phyloP scores from a whole-genome alignment of 139 green algal genomes.

The Gonium pectorale region DNA sequence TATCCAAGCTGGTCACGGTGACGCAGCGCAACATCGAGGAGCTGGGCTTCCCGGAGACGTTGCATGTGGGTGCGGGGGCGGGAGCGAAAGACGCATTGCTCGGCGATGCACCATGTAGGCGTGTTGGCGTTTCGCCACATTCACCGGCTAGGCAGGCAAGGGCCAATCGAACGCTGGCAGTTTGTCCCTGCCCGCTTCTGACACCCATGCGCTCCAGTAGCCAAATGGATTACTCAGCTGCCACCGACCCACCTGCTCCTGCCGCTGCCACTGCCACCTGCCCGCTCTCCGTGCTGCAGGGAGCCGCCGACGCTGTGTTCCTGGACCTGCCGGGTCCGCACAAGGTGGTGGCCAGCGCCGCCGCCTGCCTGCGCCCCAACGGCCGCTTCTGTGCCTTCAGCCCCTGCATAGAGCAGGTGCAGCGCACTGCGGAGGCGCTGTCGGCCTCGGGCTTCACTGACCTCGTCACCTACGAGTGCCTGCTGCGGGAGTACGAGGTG shows the following conservation, averaged over 20 bases:
- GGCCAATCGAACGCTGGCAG: too few relatives aligned
- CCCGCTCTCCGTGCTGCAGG: conserved; percentile 1
- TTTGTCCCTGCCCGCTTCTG: too few relatives aligned
- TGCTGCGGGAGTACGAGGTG: conserved; percentile 90
- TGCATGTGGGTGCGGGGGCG: conserved; percentile 36
- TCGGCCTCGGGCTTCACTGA: conserved; percentile 73
- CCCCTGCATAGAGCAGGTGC: conserved; percentile 99
- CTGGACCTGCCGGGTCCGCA: conserved; percentile 95
- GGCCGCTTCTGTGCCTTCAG: conserved; percentile 93
- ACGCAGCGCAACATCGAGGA: conserved; percentile 87
- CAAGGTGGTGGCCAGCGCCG: conserved; percentile 76
- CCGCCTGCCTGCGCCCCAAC: conserved; percentile 52
- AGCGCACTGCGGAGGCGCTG: conserved; percentile 83
- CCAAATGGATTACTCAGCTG: too few relatives aligned
- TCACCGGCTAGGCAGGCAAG: too few relatives aligned
- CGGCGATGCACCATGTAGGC: neutral
- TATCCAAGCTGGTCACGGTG: conserved; percentile 52
- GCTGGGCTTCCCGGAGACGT: conserved; percentile 84
- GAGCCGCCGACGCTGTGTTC: conserved; percentile 88
- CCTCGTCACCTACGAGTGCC: conserved; percentile 83
- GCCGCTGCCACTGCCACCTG: too few relatives aligned
- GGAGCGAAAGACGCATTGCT: neutral
- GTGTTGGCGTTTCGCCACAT: too few relatives aligned
- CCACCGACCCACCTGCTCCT: too few relatives aligned
- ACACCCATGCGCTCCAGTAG: too few relatives aligned